Evolutionary conservation across 2,329 filamentous ascomycete genomes (phyloP).

Genomic region (Alternaria ventricosa): DNA sequence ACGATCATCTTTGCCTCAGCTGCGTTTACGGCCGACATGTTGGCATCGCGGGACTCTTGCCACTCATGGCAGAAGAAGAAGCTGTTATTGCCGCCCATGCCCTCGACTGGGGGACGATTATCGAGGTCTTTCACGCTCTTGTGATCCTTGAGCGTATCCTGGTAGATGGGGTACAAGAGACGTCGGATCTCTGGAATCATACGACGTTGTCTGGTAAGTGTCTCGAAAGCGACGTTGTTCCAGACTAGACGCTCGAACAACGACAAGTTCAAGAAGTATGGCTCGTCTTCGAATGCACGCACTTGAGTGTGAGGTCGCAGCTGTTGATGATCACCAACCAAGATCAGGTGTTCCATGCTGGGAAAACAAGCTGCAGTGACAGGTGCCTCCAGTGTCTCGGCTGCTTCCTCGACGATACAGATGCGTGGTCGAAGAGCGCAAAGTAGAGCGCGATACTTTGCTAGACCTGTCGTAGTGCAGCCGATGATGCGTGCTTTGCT

Average conservation of each 20-base stretch:
- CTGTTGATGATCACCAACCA: slow-evolving; percentile 83
- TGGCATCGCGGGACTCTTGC: slow-evolving; percentile 67
- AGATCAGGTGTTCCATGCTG: slow-evolving; percentile 68
- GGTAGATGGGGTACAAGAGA: slow-evolving; percentile 68
- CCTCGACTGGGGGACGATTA: slow-evolving; percentile 61
- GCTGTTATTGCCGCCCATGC: slow-evolving; percentile 66
- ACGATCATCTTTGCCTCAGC: slow-evolving; percentile 79
- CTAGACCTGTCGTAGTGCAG: slow-evolving; percentile 79
- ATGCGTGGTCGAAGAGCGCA: slow-evolving; percentile 69
- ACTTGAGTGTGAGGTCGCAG: slow-evolving; percentile 73
- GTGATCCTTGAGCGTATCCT: slow-evolving; percentile 63
- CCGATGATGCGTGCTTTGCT: slow-evolving; percentile 62
- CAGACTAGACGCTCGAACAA: slow-evolving; percentile 81
- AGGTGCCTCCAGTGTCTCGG: slow-evolving; percentile 74
- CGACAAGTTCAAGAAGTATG: slow-evolving; percentile 74
- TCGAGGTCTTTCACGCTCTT: slow-evolving; percentile 55
- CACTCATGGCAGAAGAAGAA: slow-evolving; percentile 71
- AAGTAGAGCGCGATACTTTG: slow-evolving; percentile 78
- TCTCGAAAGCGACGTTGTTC: slow-evolving; percentile 67
- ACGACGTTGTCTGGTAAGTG: slow-evolving; percentile 71
- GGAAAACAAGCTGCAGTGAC: slow-evolving; percentile 66
- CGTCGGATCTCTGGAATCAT: slow-evolving; percentile 74
- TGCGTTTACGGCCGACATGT: slow-evolving; percentile 71
- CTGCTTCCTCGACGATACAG: slow-evolving; percentile 80
- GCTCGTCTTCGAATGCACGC: slow-evolving; percentile 62